Conservation (phyloP, 148 eudicot species). For the Rhododendron molle region DNA sequence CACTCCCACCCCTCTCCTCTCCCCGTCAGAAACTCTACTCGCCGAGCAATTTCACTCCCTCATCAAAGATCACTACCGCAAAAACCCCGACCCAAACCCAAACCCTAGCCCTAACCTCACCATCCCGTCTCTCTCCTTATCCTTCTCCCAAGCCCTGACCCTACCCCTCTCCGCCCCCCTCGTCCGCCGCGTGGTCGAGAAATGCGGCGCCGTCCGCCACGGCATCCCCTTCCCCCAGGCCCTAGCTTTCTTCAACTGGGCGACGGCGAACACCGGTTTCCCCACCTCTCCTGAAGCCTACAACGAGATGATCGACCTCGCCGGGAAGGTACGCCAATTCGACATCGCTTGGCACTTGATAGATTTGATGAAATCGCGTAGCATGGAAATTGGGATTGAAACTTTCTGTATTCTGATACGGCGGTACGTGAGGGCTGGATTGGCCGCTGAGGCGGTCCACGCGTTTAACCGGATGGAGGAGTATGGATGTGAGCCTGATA, state of each 20-base stretch:
- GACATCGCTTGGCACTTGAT: conserved; percentile 75
- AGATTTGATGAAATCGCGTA: conserved; percentile 49
- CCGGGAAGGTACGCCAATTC: conserved; percentile 67
- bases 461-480: conserved; percentile 85
- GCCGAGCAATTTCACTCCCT: conserved; percentile 41
- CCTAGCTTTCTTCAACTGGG: conserved; percentile 88
- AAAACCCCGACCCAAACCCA: conserved; percentile 43
- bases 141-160: conserved; percentile 32
- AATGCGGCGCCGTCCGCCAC: conserved; percentile 53
- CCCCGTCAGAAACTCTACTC: conserved; percentile 37
- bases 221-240: conserved; percentile 70
- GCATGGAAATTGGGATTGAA: conserved; percentile 31
- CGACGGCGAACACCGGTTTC: conserved; percentile 6
- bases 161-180: conserved; percentile 43
- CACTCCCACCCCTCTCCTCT: conserved; percentile 14
- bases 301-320: conserved; percentile 65
- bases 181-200: conserved; percentile 43
- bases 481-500: conserved; percentile 60
- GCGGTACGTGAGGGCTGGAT: conserved; percentile 71
- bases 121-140: conserved; percentile 40
- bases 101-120: conserved; percentile 30
- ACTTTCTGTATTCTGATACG: conserved; percentile 51
- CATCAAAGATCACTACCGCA: conserved; percentile 66
- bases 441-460: conserved; percentile 65
- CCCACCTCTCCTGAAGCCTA: conserved; percentile 24